Conservation (phyloP, 164 flowering plant species). For the Nymphaea colorata region DNA sequence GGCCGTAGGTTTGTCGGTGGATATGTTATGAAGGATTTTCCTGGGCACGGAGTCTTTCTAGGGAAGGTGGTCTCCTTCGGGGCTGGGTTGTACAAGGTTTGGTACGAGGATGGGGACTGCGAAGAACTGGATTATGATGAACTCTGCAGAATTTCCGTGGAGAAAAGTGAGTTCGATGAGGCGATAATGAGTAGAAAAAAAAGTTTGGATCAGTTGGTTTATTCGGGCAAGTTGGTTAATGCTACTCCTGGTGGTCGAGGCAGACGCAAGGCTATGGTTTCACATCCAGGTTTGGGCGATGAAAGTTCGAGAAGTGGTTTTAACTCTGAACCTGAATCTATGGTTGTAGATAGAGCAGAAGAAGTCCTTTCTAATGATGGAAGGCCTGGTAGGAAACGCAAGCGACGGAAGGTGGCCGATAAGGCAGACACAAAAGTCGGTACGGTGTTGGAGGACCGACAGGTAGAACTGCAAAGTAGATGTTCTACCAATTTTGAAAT, state of each 20-base stretch:
- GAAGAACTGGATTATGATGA: constrained; percentile 79
- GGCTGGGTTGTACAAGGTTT: constrained; percentile 51
- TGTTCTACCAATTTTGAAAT: neutral
- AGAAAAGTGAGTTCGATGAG: constrained; percentile 26
- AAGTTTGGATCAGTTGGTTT: constrained; percentile 31
- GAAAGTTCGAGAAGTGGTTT: neutral
- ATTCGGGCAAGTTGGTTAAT: neutral
- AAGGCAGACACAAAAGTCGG: neutral
- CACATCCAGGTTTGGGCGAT: neutral
- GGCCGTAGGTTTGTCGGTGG: constrained; percentile 42
- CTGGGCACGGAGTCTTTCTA: constrained; percentile 38
- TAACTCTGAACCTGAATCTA: neutral
- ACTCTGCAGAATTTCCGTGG: constrained; percentile 27
- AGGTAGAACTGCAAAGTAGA: neutral
- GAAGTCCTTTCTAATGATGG: neutral
- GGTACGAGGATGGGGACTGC: constrained; percentile 85
- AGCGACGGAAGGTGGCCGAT: neutral
- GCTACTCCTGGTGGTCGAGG: neutral
- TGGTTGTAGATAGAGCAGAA: neutral
- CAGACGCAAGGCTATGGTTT: neutral
- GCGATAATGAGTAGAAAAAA: constrained; percentile 29
- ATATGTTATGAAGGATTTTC: constrained; percentile 68
- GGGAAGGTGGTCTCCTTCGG: constrained; percentile 62
- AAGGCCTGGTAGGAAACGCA: neutral
- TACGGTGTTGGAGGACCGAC: neutral